These are phyloP conservation scores for Vitis cinerea DNA, from an alignment of 164 flowering plant species.

Conservation along the genomic window DNA sequence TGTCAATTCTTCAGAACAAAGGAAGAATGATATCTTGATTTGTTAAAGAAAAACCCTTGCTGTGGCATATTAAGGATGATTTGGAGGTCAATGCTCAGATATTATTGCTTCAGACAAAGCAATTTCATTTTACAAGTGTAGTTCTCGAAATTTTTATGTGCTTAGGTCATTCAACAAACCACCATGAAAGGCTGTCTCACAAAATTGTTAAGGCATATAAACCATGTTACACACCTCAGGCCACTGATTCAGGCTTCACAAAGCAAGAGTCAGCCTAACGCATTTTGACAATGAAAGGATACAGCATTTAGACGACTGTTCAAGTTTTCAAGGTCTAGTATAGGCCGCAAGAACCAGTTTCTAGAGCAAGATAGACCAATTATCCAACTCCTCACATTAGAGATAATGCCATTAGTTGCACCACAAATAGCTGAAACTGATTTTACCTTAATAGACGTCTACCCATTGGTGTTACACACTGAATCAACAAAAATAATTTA, in stretches of 20 bases:
- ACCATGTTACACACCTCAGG: neutral
- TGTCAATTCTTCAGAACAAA: slow-evolving; percentile 74
- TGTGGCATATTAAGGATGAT: slow-evolving; percentile 2
- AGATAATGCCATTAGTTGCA: slow-evolving; percentile 4
- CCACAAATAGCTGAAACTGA: slow-evolving; percentile 7
- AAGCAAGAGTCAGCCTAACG: slow-evolving; percentile 2
- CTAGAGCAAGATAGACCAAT: slow-evolving; percentile 29
- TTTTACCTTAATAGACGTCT: slow-evolving; percentile 84
- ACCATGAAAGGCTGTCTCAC: no score
- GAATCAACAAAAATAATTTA: slow-evolving; percentile 24
- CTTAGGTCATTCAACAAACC: no score
- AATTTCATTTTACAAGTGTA: neutral
- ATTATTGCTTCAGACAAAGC: no score
- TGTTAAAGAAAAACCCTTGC: slow-evolving; percentile 21
- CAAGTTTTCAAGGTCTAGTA: slow-evolving; percentile 75
- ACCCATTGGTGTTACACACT: slow-evolving; percentile 97
- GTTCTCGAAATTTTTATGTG: no score
- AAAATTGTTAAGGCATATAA: neutral
- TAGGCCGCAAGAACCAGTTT: slow-evolving; percentile 94
- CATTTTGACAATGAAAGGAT: slow-evolving; percentile 49
- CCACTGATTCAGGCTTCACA: neutral
- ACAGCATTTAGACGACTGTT: slow-evolving; percentile 82
- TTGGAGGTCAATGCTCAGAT: slow-evolving; percentile 1
- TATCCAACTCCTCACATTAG: slow-evolving; percentile 7
- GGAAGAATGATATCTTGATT: slow-evolving; percentile 83